Conservation (phyloP, 176 grass and related monocot species). For the Cenchrus fungigraminus region DNA sequence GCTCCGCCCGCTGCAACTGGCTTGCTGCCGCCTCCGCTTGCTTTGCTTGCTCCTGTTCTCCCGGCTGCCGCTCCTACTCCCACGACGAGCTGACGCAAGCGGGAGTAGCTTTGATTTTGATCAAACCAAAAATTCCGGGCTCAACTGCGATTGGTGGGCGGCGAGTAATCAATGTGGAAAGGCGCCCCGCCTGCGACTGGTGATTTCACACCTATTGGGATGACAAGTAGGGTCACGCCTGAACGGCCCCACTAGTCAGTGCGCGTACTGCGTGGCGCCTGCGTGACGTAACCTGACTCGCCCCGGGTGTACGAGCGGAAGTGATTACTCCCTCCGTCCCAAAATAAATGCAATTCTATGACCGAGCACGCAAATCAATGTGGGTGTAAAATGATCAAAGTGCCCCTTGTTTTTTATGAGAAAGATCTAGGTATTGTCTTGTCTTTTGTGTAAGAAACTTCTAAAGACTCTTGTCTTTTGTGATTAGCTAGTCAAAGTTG, state of each 20-base stretch:
- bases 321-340: neutral
- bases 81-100: neutral
- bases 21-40: neutral
- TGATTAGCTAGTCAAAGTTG: too few relatives aligned
- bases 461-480: too few relatives aligned
- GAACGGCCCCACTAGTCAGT: neutral
- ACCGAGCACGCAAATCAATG: too few relatives aligned
- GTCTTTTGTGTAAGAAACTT: too few relatives aligned
- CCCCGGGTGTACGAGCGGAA: neutral
- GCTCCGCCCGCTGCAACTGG: neutral
- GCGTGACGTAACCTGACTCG: neutral
- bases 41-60: neutral
- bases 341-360: too few relatives aligned
- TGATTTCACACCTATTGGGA: too few relatives aligned
- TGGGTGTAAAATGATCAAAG: too few relatives aligned
- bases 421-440: too few relatives aligned
- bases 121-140: neutral
- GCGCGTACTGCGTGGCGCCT: neutral
- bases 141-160: conserved; percentile 30
- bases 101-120: neutral
- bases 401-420: too few relatives aligned
- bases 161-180: conserved; percentile 37
- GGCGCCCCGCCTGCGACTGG: neutral
- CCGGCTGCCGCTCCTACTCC: neutral
- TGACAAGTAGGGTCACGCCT: neutral